A percentile compares a stretch with the other conserved stretches of the same genome.
Conservation (phyloP, 148 eudicot genomes). For the Salicornia ramosissima region DNA sequence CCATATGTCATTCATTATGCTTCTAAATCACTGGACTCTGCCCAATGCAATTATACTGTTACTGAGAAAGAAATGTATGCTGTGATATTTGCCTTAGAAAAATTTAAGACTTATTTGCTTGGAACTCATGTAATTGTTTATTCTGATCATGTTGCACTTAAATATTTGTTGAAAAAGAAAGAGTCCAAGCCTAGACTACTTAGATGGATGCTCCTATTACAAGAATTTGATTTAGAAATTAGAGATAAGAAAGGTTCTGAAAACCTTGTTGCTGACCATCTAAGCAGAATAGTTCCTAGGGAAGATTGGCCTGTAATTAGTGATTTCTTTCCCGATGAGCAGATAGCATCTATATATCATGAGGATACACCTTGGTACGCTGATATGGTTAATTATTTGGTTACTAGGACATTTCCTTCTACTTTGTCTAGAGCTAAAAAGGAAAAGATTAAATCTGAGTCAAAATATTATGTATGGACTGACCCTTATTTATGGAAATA, state of each 20-base stretch:
- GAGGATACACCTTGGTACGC: constrained; percentile 14
- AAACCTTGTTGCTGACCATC: constrained; percentile 13
- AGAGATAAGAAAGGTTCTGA: constrained; percentile 9
- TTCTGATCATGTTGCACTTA: constrained; percentile 16
- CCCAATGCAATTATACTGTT: constrained; percentile 10
- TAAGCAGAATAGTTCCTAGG: not conserved
- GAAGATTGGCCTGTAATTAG: not conserved
- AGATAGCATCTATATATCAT: not conserved
- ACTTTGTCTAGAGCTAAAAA: constrained; percentile 1
- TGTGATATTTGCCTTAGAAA: constrained; percentile 10
- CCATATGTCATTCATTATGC: constrained; percentile 14
- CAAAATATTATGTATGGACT: constrained; percentile 16
- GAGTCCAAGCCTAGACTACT: no score
- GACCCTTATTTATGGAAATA: constrained; percentile 14
- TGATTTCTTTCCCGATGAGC: constrained; percentile 12
- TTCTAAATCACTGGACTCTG: constrained; percentile 11
- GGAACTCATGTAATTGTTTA: no score
- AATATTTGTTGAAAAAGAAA: no score
- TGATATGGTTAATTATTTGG: no score
- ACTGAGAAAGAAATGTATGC: constrained; percentile 6
- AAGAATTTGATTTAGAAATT: constrained; percentile 16
- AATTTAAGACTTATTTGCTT: constrained; percentile 10
- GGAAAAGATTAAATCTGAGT: constrained; percentile 1
- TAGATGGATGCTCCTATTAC: no score
- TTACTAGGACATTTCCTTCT: constrained; percentile 1